Percentiles rank a stretch among this genome's conserved stretches.
phyloP scores from a whole-genome alignment of 805 yeast genomes.

The Spathaspora boniae region DNA sequence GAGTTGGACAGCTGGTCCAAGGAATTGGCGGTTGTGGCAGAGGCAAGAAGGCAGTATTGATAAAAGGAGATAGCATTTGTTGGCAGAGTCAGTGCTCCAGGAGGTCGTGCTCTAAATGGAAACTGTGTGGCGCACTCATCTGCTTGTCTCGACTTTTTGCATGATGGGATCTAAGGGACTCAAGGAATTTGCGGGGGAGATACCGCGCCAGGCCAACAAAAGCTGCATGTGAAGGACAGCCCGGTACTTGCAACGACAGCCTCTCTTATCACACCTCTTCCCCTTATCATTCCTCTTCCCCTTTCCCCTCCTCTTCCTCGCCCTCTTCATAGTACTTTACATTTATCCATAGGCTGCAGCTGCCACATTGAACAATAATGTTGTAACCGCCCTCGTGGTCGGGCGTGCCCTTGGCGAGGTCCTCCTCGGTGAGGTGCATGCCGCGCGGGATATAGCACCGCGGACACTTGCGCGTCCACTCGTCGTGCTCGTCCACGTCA shows the following conservation, averaged over 20 bases:
- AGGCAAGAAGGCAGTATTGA: background rate
- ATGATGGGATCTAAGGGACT: background rate
- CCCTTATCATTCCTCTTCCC: background rate
- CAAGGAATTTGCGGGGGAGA: background rate
- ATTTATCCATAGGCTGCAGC: conserved; percentile 84
- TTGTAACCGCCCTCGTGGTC: conserved; percentile 55
- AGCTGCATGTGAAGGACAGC: too few relatives aligned
- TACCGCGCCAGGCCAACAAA: too few relatives aligned
- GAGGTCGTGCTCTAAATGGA: background rate
- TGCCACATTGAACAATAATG: conserved; percentile 70
- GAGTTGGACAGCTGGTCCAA: conserved; percentile 63
- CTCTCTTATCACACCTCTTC: too few relatives aligned
- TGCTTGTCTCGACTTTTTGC: background rate
- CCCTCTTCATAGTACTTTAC: conserved; percentile 60
- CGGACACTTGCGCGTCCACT: conserved; percentile 60
- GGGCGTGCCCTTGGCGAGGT: conserved; percentile 53
- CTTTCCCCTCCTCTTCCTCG: conserved; percentile 12
- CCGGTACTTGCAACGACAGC: too few relatives aligned
- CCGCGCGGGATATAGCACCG: conserved; percentile 55
- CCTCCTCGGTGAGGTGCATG: conserved; percentile 57
- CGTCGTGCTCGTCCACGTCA: conserved; percentile 31
- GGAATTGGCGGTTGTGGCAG: conserved; percentile 47
- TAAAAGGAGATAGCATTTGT: background rate
- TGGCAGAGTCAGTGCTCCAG: too few relatives aligned
- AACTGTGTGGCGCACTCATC: background rate